Base-by-base conservation (phyloP, 805 yeast genomes). In the Nakazawaea peltata region DNA sequence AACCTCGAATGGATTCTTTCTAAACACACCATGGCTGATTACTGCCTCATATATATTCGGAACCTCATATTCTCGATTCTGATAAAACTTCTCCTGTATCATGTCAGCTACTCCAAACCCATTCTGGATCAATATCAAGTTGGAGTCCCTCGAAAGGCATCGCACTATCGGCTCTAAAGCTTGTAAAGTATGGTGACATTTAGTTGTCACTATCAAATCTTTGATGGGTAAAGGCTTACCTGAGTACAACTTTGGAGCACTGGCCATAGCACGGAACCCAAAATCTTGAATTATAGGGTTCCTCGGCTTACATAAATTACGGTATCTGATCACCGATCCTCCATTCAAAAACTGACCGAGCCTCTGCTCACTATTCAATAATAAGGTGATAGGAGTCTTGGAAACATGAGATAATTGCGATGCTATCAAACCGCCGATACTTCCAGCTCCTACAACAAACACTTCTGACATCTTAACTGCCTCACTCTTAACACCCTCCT, bases 11-110 rank as follows among this genome's bases (percentile, higher is more conserved):
- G 65, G 64, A 13, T 59, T 42, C 11, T 23, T 26, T n/a, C 74
- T 72, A 56, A 70, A 81, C 1, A 81, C 84, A 10, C 96, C 97
- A 54, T 90, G 97, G 3, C 83, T 73, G 29, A 81, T 81, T 17
- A 88, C 77, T 36, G 88, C 96, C 49, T 77, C 82, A 48, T 67
- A 74, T 5, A 86, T 40, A 12, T 61, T 63, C 0, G 96, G 95
- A 6, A 24, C n/a, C 35, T 74, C 52, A 0, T 43, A 46, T n/a
- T 22, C 26, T 10, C 7, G 23, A 1, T 33, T 21, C 3, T 56
- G 47, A 86, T 88, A 84, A 9, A 74, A 56, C 14, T 57, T 50
- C 2, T 57, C 52, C 12, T 60, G 50, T 9, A 85, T 46, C 40
- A 66, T 63, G 11, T 71, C 82, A 4, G 69, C 50, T 29, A 74